Evolutionary conservation across 2,329 filamentous ascomycete species (phyloP), one percentile per base, ranked within the genome.

Genomic region (Diaporthe citriasiana): DNA sequence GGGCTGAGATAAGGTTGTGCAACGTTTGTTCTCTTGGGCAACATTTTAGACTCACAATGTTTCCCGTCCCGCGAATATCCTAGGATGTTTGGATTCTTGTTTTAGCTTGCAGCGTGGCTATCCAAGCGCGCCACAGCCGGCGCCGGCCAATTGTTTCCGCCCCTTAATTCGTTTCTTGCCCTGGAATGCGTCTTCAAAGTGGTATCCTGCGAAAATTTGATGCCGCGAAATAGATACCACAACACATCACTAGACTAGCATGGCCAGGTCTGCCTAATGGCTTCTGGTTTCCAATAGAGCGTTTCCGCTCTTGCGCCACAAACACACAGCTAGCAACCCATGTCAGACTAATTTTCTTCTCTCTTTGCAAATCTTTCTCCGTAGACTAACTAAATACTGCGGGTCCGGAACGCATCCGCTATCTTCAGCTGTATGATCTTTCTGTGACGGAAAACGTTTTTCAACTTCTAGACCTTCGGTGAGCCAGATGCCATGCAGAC

Each of bases 1-100:
- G 55, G 70, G 56, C 70, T 71, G 57, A 63, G 70, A 71, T 71
- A 71, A 71, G 57, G 70, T 63, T 71, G 56, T 63, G 56, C 51
- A 50, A 71, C 42, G 55, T 33, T 13, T 40, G 17, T 30, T 25
- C 40, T 42, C 47, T 30, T 47, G 56, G 70, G 70, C 35, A 33
- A 45, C n/a, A 63, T 27, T 19, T n/a, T 53, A 25, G 63, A 63
- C 33, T 40, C n/a, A 13, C 4, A 25, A 38, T 51, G 6, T n/a
- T 15, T n/a, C 15, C 27, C 15, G 27, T 53, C 15, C 42, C 27
- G 25, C 40, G 25, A n/a, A 63, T 19, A 33, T 22, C 13, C n/a
- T 33, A 17, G n/a, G 22, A 40, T 40, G 15, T 15, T 27, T 1
- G 7, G 6, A 9, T 25, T 9, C 33, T 22, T 40, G 47, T 4